These are phyloP conservation scores for Leccinum proliferum DNA, from an alignment of 1,284 basidiomycete species.

Conservation along the genomic window DNA sequence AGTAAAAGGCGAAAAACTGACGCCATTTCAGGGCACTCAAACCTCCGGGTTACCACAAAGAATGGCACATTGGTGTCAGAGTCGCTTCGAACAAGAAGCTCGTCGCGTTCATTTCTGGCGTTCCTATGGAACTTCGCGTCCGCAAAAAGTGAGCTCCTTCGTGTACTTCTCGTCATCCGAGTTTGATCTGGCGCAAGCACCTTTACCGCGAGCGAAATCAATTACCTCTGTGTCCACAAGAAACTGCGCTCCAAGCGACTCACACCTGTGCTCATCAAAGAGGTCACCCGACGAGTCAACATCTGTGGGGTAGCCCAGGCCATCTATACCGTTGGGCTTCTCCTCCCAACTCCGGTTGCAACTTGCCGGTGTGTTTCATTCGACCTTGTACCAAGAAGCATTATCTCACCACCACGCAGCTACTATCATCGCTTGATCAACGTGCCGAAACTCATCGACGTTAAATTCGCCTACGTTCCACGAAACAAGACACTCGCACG, in stretches of 20 bases:
- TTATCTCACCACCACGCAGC: constrained; percentile 33
- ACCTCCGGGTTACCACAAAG: constrained; percentile 88
- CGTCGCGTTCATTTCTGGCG: constrained; percentile 98
- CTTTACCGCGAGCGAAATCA: constrained; percentile 85
- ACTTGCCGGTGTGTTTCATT: constrained; percentile 60
- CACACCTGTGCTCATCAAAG: constrained; percentile 96
- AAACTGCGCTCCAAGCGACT: constrained; percentile 94
- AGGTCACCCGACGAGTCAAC: constrained; percentile 93
- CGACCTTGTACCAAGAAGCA: not conserved
- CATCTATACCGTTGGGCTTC: constrained; percentile 91
- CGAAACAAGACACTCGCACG: constrained; percentile 83
- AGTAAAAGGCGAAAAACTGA: not conserved
- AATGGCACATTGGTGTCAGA: constrained; percentile 96
- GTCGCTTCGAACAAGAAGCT: constrained; percentile 88
- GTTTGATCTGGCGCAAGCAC: constrained; percentile 31
- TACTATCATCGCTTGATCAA: constrained; percentile 95
- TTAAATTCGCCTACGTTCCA: constrained; percentile 86
- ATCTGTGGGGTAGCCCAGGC: constrained; percentile 93
- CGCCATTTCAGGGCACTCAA: constrained; percentile 74
- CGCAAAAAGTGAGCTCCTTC: constrained; percentile 60
- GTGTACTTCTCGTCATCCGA: not conserved
- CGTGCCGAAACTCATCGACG: constrained; percentile 87
- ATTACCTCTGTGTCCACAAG: constrained; percentile 98
- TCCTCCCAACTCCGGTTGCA: constrained; percentile 87
- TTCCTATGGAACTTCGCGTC: constrained; percentile 80